Evolutionary conservation across 1,139 yeast genomes (phyloP).

Genomic region (Scheffersomyces quercinus): DNA sequence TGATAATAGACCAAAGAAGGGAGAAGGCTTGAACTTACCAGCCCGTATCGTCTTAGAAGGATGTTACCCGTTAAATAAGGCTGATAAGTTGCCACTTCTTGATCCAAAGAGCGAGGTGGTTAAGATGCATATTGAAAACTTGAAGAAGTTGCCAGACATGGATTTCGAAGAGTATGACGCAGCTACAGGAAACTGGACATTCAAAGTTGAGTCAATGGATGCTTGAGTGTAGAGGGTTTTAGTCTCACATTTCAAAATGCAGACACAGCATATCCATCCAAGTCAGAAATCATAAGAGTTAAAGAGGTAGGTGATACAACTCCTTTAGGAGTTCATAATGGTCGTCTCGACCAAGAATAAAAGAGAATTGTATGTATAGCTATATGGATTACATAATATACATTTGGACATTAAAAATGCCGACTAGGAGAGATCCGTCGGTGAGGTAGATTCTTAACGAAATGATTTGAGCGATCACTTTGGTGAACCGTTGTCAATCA

Average conservation of each 20-base stretch:
- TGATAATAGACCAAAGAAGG: slow-evolving; percentile 60
- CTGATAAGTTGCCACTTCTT: slow-evolving; percentile 70
- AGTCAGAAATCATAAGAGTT: too few relatives aligned
- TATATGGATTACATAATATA: too few relatives aligned
- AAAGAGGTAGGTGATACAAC: too few relatives aligned
- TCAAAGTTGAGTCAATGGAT: slow-evolving; percentile 42
- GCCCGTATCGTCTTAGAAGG: slow-evolving; percentile 73
- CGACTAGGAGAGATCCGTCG: too few relatives aligned
- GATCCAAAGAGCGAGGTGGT: slow-evolving; percentile 78
- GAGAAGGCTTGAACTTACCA: slow-evolving; percentile 82
- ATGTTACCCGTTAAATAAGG: slow-evolving; percentile 75
- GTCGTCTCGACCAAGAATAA: too few relatives aligned
- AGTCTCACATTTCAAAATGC: background rate
- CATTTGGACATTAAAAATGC: too few relatives aligned
- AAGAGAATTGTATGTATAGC: too few relatives aligned
- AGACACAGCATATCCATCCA: too few relatives aligned
- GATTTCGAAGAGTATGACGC: slow-evolving; percentile 78
- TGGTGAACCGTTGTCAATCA: too few relatives aligned
- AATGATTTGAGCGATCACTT: too few relatives aligned
- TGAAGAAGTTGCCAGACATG: slow-evolving; percentile 60
- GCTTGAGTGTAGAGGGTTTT: background rate
- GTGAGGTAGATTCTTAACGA: too few relatives aligned
- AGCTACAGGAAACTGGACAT: slow-evolving; percentile 79
- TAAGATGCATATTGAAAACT: slow-evolving; percentile 64
- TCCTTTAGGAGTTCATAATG: too few relatives aligned